Percentiles rank a stretch among this genome's conserved stretches.
These are phyloP conservation scores for Dendrobium huoshanense DNA, from an alignment of 106 monocot species.

Conservation along the genomic window DNA sequence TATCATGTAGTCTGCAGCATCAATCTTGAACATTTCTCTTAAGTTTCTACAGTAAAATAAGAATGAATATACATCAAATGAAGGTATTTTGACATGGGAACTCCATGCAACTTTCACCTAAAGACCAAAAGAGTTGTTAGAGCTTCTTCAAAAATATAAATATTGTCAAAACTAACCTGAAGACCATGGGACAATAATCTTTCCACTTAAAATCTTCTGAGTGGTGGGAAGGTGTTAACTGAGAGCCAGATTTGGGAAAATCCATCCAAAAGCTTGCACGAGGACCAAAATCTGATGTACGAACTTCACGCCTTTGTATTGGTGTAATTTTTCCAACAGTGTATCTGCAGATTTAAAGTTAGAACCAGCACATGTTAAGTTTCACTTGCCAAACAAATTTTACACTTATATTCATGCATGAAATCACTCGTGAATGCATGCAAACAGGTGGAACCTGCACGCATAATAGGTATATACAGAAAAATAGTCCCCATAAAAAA, in stretches of 20 bases:
- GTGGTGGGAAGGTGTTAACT: conserved; percentile 69
- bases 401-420: not conserved
- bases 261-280: conserved; percentile 95
- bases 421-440: not conserved
- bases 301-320: conserved; percentile 86
- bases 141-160: not conserved
- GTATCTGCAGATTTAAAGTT: conserved; percentile 43
- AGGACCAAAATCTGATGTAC: conserved; percentile 82
- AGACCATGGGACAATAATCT: conserved; percentile 97
- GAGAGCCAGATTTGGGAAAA: conserved; percentile 82
- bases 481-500: not conserved
- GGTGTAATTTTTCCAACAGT: conserved; percentile 99
- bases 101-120: not conserved
- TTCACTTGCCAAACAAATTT: not conserved
- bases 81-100: not conserved
- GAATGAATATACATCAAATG: not conserved
- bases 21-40: conserved; percentile 92
- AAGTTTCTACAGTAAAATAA: conserved; percentile 55
- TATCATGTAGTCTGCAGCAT: conserved; percentile 99
- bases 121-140: not conserved
- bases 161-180: conserved; percentile 44
- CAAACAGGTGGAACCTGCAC: not conserved
- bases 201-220: conserved; percentile 98
- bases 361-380: conserved; percentile 2
- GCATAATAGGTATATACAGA: not conserved